A percentile compares a stretch with the other conserved stretches of the same genome.
These are phyloP conservation scores for Ilyonectria destructans DNA, from an alignment of 2,329 filamentous ascomycete genomes.

Conservation along the genomic window DNA sequence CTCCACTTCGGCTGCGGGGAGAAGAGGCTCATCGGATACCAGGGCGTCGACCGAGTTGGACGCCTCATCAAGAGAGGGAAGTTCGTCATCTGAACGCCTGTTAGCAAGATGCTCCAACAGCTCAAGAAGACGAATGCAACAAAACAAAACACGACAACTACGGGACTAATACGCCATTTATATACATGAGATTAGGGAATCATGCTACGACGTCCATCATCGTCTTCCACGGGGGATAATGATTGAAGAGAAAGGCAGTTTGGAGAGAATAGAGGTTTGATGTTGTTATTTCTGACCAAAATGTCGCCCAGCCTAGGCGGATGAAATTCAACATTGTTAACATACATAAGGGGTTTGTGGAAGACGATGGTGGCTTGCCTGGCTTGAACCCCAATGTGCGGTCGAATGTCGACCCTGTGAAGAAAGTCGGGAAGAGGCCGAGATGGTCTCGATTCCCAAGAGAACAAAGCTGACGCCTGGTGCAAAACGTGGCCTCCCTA, in stretches of 20 bases:
- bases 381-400: conserved; percentile 55
- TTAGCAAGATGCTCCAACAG: conserved; percentile 58
- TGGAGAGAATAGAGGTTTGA: conserved; percentile 57
- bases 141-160: conserved; percentile 46
- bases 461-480: conserved; percentile 52
- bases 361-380: conserved; percentile 82
- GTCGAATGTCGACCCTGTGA: conserved; percentile 42
- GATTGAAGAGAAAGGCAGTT: conserved; percentile 55
- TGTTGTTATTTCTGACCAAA: conserved; percentile 62
- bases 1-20: conserved; percentile 34
- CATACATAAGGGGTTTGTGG: conserved; percentile 75
- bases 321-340: conserved; percentile 66
- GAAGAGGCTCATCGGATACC: conserved; percentile 71
- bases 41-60: conserved; percentile 78
- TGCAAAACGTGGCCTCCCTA: conserved; percentile 50
- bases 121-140: conserved; percentile 38
- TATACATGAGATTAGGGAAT: conserved; percentile 60
- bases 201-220: conserved; percentile 74
- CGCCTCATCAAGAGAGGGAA: conserved; percentile 74
- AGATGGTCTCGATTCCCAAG: conserved; percentile 46
- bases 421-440: conserved; percentile 41
- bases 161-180: conserved; percentile 55
- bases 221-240: conserved; percentile 69
- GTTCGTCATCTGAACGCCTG: conserved; percentile 72
- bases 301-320: conserved; percentile 53